Evolutionary conservation across 805 yeast genomes (phyloP), one percentile per base, ranked within the genome.

Genomic region (Yamadazyma sp.): DNA sequence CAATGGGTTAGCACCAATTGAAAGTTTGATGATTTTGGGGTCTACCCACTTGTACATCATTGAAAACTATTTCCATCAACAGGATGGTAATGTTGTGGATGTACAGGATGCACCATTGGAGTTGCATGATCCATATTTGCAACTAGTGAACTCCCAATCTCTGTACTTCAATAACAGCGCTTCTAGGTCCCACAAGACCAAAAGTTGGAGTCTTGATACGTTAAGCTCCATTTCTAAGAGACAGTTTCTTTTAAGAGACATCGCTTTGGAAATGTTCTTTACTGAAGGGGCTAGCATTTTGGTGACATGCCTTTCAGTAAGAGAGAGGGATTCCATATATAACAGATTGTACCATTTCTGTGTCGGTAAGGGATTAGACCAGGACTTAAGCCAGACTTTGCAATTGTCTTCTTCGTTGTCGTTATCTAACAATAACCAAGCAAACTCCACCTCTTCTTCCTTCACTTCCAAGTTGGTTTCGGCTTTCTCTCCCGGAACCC

Each of bases 211-310:
- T 16, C 48, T 84, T 14, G 67, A 67, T 4, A 75, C 75, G 29
- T 52, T 89, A 13, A 74, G 78, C 0, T 78, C 83, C 3, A 76
- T 82, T 9, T 78, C 88, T 3, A 85, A 84, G 45, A 62, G 95
- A 35, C 87, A 83, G 25, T 88, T 87, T 50, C 57, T 88, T 13
- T 63, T 88, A 11, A 64, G 95, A 38, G 95, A 87, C 57, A 84
- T 84, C 30, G 95, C 93, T 0, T 53, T 87, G 23, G 96, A 88
- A 52, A 59, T 87, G 51, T 80, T 85, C 45, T 84, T 86, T 55
- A 71, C 73, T 17, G 80, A 82, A 56, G 95, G 93, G 0, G 75
- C 80, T 1, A 83, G 86, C 45, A 70, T 80, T 26, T 62, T 88
- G 41, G 64, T 88, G 6, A 84, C 91, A 0, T 81, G 87, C 34